A percentile compares a stretch with the other conserved stretches of the same genome.
Evolutionary conservation across 2,329 filamentous ascomycete genomes (phyloP).

Genomic region (Helotiales sp.): DNA sequence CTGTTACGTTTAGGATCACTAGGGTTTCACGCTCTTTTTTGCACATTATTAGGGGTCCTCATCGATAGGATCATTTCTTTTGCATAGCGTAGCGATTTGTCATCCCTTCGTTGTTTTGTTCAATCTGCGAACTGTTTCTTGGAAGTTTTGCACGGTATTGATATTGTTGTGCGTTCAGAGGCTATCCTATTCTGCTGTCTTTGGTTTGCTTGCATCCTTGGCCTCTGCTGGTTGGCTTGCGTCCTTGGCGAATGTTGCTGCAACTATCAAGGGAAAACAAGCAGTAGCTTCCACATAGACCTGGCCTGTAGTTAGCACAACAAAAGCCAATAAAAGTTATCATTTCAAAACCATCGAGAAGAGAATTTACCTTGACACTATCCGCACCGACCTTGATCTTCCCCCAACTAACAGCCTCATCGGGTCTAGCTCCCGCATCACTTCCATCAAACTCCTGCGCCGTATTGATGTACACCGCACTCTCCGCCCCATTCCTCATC

Average conservation of each 20-base stretch:
- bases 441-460: slow-evolving; percentile 97
- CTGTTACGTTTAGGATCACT: background rate
- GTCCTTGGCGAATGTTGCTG: slow-evolving; percentile 66
- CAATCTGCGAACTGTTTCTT: too few species aligned
- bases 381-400: slow-evolving; percentile 93
- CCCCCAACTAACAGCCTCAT: slow-evolving; percentile 97
- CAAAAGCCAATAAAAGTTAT: background rate
- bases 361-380: slow-evolving; percentile 76
- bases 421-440: slow-evolving; percentile 90
- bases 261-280: slow-evolving; percentile 70
- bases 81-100: background rate
- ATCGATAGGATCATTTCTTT: background rate
- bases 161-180: background rate
- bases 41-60: background rate
- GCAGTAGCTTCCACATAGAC: slow-evolving; percentile 69
- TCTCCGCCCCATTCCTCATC: slow-evolving; percentile 97
- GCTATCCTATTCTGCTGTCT: background rate
- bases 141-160: background rate
- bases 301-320: slow-evolving; percentile 44
- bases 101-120: background rate
- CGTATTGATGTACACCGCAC: slow-evolving; percentile 97
- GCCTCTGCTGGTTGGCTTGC: background rate
- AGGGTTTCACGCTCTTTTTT: background rate
- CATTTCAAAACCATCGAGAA: background rate
- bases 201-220: background rate